Conservation (phyloP, 2,329 filamentous ascomycete species). For the Diaporthe capsici region DNA sequence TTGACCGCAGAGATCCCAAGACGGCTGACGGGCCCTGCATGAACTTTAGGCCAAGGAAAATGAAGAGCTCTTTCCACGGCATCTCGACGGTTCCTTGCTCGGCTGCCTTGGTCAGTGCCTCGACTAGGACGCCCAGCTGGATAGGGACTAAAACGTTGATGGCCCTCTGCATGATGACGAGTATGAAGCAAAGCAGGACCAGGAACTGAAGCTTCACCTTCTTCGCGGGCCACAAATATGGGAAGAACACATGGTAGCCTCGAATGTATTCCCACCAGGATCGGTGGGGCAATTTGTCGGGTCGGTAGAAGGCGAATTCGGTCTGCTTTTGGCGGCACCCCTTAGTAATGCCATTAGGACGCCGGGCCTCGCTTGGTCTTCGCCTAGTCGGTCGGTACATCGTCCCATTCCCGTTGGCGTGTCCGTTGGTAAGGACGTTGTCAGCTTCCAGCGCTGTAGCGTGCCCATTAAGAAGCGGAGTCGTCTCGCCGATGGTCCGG, state of each 20-base stretch:
- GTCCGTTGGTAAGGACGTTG: conserved; percentile 44
- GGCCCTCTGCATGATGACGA: conserved; percentile 84
- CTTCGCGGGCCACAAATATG: conserved; percentile 95
- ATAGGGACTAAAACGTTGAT: conserved; percentile 90
- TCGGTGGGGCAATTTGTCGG: conserved; percentile 85
- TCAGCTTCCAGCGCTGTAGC: conserved; percentile 50
- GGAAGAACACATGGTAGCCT: conserved; percentile 94
- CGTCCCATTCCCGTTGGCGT: conserved; percentile 49
- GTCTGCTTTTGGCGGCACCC: conserved; percentile 59
- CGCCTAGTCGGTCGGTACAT: conserved; percentile 45
- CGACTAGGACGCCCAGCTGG: conserved; percentile 85
- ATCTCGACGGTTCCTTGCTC: conserved; percentile 61
- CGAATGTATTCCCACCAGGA: conserved; percentile 97
- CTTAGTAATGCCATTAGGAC: conserved; percentile 55
- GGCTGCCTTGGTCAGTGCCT: conserved; percentile 71
- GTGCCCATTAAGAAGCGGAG: conserved; percentile 71
- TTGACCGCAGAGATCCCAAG: conserved; percentile 83
- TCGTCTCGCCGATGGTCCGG: conserved; percentile 65
- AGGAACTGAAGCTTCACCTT: conserved; percentile 79
- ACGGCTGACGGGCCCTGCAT: conserved; percentile 92
- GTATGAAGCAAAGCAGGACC: conserved; percentile 84
- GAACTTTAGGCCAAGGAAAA: conserved; percentile 84
- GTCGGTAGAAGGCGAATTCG: conserved; percentile 86
- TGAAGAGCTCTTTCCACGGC: conserved; percentile 80
- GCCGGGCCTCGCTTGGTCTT: conserved; percentile 46